A percentile compares a stretch with the other conserved stretches of the same genome.
These are phyloP conservation scores for Diaporthe destruens DNA, from an alignment of 2,329 filamentous ascomycete genomes.

Conservation along the genomic window DNA sequence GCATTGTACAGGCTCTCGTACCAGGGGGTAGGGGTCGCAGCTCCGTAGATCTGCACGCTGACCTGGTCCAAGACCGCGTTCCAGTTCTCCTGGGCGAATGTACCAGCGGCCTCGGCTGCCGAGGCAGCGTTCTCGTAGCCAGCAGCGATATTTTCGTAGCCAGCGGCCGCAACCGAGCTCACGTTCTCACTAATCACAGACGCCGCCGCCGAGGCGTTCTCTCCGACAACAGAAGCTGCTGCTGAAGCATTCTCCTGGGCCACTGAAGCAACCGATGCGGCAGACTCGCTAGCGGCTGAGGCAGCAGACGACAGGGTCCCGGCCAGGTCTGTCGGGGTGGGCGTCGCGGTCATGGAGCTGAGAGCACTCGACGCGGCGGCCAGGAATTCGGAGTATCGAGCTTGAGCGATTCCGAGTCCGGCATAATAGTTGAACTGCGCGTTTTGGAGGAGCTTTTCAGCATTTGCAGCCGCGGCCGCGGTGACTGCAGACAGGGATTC, in stretches of 20 bases:
- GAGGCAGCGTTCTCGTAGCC: conserved; percentile 43
- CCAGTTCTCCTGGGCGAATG: conserved; percentile 67
- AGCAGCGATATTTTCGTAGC: conserved; percentile 50
- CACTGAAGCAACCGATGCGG: conserved; percentile 54
- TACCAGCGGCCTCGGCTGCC: conserved; percentile 43
- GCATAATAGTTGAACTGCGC: conserved; percentile 80
- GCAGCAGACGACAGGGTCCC: conserved; percentile 60
- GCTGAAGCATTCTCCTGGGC: conserved; percentile 51
- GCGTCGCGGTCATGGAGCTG: conserved; percentile 69
- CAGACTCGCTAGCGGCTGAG: conserved; percentile 61
- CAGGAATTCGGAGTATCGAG: conserved; percentile 81
- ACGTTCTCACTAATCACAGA: conserved; percentile 53
- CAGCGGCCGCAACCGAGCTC: conserved; percentile 51
- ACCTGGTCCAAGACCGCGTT: conserved; percentile 73
- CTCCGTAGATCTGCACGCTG: conserved; percentile 78
- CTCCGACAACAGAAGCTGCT: conserved; percentile 59
- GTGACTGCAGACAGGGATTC: conserved; percentile 40
- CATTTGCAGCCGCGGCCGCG: conserved; percentile 54
- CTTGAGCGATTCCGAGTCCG: conserved; percentile 82
- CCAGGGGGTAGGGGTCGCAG: conserved; percentile 71
- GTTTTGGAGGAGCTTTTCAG: conserved; percentile 71
- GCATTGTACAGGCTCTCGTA: conserved; percentile 63
- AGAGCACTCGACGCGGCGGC: conserved; percentile 78
- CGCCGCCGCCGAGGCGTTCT: conserved; percentile 57
- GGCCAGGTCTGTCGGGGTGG: conserved; percentile 68